Base-by-base conservation (phyloP, 768 basidiomycete species). In the Kwoniella europaea region DNA sequence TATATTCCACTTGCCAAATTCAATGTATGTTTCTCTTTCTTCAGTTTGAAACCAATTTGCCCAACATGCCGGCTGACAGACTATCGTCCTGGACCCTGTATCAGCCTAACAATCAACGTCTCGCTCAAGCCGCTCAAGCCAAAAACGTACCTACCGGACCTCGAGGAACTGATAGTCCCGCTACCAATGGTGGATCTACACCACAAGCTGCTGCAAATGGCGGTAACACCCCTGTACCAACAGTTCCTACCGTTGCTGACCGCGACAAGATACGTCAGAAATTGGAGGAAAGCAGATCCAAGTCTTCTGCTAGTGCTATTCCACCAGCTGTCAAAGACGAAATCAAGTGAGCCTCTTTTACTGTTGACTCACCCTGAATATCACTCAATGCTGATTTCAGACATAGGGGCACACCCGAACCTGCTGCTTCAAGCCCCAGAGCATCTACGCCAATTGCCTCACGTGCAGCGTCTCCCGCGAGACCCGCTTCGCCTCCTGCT, bases 1-100 rank as follows among this genome's bases (percentile, higher is more conserved):
- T 77, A 72, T 43, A 59, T 79, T 29, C 24, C 60, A 6, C 66
- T 74, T n/a, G 57, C 68, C 2, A 60, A 55, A 10, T 79, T 79
- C 73, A 65, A 72, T 35, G 67, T 64, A 71, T 15, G 74, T 67
- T n/a, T 29, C 15, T 50, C 46, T 15, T 50, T 18, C 46, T 15
- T 50, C 35, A 7, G 6, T 35, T 9, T 35, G 35, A 35, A 7
- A 35, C 35, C 35, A 35, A 35, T 35, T 7, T 35, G 35, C 35
- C 35, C 35, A 35, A 35, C 4, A 35, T 35, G 35, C 35, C 6
- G 35, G 35, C 7, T 6, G 35, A 35, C 35, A 6, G 35, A 35
- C 7, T 35, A 35, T 35, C 35, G 35, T 7, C 4, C 0, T 50
- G 1, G 18, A 50, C 12, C 18, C 12, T 50, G 46, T 50, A 12